Evolutionary conservation across 129 eudicot genomes (phyloP).

Genomic region (Flaveria trinervia): DNA sequence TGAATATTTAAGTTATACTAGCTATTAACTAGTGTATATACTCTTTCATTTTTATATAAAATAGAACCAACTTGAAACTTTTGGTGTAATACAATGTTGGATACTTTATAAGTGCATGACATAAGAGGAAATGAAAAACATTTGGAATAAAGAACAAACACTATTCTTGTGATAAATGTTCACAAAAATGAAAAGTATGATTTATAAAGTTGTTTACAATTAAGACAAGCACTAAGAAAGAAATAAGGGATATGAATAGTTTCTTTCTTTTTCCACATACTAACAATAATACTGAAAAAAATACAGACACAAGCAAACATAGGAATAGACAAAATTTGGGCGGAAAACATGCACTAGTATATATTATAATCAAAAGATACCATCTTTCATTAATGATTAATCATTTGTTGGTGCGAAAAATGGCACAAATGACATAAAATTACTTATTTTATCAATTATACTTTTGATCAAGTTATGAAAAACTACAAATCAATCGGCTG

Average conservation of each 20-base stretch:
- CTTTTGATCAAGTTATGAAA: too few species aligned
- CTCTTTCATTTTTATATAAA: background rate
- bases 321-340: background rate
- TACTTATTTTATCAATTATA: too few species aligned
- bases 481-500: background rate
- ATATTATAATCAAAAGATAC: conserved; percentile 5
- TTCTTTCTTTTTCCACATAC: background rate
- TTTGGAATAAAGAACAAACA: conserved; percentile 16
- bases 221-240: conserved; percentile 29
- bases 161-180: conserved; percentile 13
- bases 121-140: conserved; percentile 7
- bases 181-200: conserved; percentile 10
- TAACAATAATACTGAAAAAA: too few species aligned
- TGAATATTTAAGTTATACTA: background rate
- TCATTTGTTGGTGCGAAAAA: background rate
- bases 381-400: conserved; percentile 3
- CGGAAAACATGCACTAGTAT: conserved; percentile 6
- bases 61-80: background rate
- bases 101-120: conserved; percentile 16
- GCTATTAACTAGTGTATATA: background rate
- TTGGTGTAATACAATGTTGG: conserved; percentile 1
- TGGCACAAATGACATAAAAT: background rate
- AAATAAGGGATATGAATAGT: background rate
- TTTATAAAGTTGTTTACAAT: conserved; percentile 16
- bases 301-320: background rate